Evolutionary conservation across 1,139 yeast species (phyloP).

Genomic region (Scheffersomyces segobiensis): DNA sequence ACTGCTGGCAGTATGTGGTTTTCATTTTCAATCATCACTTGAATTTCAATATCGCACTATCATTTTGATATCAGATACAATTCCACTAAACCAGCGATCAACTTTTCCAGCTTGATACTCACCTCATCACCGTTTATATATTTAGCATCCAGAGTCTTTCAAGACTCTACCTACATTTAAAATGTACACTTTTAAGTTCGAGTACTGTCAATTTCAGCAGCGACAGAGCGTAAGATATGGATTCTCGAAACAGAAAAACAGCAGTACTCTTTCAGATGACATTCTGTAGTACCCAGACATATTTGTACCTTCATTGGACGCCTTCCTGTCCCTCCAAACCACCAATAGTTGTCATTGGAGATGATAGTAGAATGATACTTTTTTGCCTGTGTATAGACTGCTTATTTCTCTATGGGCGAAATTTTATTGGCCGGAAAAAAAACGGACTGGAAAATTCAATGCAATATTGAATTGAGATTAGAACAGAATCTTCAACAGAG

Average conservation of each 20-base stretch:
- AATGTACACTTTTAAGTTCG: background rate
- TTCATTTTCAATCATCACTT: no score
- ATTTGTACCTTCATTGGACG: background rate
- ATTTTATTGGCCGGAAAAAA: slow-evolving; percentile 16
- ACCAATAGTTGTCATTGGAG: background rate
- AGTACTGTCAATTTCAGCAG: background rate
- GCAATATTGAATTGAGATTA: background rate
- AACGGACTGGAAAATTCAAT: background rate
- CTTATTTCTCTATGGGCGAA: slow-evolving; percentile 7
- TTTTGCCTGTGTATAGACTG: background rate
- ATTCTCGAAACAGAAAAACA: background rate
- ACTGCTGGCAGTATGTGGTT: background rate
- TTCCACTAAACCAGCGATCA: background rate
- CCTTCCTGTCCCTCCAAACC: background rate
- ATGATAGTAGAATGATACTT: background rate
- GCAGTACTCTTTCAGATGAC: background rate
- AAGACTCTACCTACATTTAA: background rate
- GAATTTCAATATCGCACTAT: background rate
- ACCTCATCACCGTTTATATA: background rate
- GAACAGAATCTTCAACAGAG: background rate
- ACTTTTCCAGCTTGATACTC: background rate
- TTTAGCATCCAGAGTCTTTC: background rate
- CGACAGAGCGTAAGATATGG: background rate
- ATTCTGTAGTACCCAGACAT: background rate
- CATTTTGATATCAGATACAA: background rate